Conservation (phyloP, 2,329 filamentous ascomycete genomes). For the Cladophialophora carrionii region DNA sequence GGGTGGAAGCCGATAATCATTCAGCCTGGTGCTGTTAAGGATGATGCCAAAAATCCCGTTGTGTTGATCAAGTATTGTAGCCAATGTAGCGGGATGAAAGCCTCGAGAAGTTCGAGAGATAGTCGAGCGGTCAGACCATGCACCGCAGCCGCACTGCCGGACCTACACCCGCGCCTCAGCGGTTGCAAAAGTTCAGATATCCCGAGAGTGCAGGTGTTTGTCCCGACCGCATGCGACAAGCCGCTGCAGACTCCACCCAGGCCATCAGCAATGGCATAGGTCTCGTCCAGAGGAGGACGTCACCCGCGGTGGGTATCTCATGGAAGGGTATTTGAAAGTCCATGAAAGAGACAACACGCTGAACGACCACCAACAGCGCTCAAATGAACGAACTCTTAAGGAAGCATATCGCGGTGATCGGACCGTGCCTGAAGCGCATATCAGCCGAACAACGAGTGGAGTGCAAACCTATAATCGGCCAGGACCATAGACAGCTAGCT, state of each 20-base stretch:
- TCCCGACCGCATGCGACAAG: background rate
- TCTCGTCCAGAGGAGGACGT: background rate
- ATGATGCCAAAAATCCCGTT: background rate
- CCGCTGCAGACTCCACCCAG: background rate
- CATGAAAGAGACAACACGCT: background rate
- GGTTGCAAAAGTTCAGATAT: background rate
- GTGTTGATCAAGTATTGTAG: background rate
- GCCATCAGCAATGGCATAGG: background rate
- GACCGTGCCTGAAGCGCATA: background rate
- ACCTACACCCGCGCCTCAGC: background rate
- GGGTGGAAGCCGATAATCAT: background rate
- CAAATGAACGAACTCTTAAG: background rate
- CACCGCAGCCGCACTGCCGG: background rate
- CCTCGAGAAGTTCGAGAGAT: background rate
- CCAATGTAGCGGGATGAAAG: background rate
- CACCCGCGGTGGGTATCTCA: background rate
- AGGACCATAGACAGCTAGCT: background rate
- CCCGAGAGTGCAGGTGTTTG: background rate
- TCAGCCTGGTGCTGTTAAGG: background rate
- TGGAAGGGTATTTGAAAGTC: background rate
- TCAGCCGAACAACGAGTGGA: background rate
- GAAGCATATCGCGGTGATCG: background rate
- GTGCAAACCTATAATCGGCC: background rate
- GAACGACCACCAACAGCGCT: background rate
- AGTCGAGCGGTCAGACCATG: background rate